Evolutionary conservation across 148 eudicot genomes (phyloP).

Genomic region (Rhododendron molle): DNA sequence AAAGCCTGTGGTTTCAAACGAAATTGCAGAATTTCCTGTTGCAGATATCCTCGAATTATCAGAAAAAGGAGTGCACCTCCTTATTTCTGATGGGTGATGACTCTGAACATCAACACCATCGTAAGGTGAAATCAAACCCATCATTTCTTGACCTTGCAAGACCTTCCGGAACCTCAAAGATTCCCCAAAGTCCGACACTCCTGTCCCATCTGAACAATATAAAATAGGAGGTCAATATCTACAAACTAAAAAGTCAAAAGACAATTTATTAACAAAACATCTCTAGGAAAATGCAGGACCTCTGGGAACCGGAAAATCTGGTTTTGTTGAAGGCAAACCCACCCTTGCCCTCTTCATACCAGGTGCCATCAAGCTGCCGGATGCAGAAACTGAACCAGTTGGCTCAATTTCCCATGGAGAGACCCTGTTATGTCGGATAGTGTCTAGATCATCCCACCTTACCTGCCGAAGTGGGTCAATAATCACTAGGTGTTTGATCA

Average conservation of each 20-base stretch:
- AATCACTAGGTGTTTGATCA: not conserved
- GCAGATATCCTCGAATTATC: constrained; percentile 17
- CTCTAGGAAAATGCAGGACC: constrained; percentile 25
- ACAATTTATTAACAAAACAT: not conserved
- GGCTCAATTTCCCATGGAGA: constrained; percentile 98
- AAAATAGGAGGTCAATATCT: constrained; percentile 1
- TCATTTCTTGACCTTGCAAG: constrained; percentile 99
- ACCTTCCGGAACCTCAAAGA: constrained; percentile 87
- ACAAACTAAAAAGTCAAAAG: not conserved
- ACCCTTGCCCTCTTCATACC: constrained; percentile 74
- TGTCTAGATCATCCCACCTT: constrained; percentile 88
- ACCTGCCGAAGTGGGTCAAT: constrained; percentile 49
- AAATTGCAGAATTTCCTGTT: constrained; percentile 26
- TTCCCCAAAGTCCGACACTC: constrained; percentile 77
- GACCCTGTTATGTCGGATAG: constrained; percentile 67
- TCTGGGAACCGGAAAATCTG: constrained; percentile 58
- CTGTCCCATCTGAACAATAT: constrained; percentile 51
- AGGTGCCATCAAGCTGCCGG: constrained; percentile 47
- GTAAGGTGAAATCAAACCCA: constrained; percentile 42
- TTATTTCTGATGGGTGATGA: constrained; percentile 36
- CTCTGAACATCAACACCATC: constrained; percentile 43
- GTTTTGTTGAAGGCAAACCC: constrained; percentile 51
- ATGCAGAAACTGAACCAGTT: constrained; percentile 53
- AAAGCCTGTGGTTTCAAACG: constrained; percentile 33
- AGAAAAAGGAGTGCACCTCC: constrained; percentile 35